Percentiles rank a stretch among this genome's conserved stretches.
These are phyloP conservation scores for Eucalyptus dawsonii DNA, from an alignment of 345 rosid species.

Conservation along the genomic window DNA sequence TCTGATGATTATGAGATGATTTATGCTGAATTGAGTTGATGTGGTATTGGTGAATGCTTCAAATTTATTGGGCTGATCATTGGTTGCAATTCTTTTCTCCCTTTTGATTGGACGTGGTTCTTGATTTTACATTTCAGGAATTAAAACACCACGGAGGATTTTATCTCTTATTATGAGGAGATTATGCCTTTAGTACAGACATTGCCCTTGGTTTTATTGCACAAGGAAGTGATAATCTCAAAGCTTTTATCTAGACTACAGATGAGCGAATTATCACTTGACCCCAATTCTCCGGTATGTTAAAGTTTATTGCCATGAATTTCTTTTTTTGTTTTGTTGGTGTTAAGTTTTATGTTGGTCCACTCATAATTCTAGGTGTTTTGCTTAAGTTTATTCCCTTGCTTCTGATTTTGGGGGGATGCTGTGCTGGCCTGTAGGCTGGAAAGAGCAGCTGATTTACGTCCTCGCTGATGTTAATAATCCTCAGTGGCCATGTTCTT, in stretches of 20 bases:
- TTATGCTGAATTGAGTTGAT: background rate
- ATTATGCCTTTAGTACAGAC: conserved; percentile 64
- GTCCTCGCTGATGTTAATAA: background rate
- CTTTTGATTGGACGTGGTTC: background rate
- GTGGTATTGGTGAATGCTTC: background rate
- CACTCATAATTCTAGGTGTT: background rate
- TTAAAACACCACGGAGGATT: conserved; percentile 86
- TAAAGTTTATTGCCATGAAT: background rate
- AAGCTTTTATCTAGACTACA: conserved; percentile 61
- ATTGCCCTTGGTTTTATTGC: conserved; percentile 41
- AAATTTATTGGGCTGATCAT: background rate
- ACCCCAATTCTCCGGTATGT: conserved; percentile 75
- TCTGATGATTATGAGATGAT: background rate
- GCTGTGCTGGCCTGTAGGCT: background rate
- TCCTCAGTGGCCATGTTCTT: background rate
- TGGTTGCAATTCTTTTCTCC: background rate
- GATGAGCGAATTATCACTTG: conserved; percentile 78
- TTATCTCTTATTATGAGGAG: conserved; percentile 71
- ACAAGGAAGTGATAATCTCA: conserved; percentile 57
- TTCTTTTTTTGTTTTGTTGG: background rate
- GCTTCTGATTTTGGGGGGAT: background rate
- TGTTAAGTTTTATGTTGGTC: background rate
- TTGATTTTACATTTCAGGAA: conserved; percentile 23
- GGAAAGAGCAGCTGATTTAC: background rate
- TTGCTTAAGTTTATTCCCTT: background rate